Percentiles rank a stretch among this genome's conserved stretches.
phyloP scores from a whole-genome alignment of 139 green algal species.

The Chlamydomonas sphaeroides region DNA sequence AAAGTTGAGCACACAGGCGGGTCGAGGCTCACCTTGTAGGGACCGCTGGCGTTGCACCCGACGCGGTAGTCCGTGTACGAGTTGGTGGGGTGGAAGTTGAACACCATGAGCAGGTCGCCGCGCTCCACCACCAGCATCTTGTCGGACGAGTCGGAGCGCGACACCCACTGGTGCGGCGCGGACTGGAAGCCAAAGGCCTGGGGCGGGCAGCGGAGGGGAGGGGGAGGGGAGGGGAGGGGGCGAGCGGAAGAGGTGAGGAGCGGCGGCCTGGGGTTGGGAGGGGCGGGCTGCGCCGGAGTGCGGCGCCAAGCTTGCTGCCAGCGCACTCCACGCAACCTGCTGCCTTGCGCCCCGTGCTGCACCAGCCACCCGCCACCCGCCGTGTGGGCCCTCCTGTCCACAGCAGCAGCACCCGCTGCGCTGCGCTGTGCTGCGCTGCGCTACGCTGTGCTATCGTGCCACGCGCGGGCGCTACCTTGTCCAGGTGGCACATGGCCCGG shows the following conservation, averaged over 20 bases:
- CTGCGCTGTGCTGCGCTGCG: no score
- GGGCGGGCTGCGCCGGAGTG: no score
- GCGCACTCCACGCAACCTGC: no score
- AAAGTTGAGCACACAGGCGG: no score
- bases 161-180: slow-evolving; percentile 82
- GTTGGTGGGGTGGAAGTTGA: slow-evolving; percentile 97
- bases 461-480: slow-evolving; percentile 83
- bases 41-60: slow-evolving; percentile 77
- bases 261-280: not conserved
- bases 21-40: slow-evolving; percentile 47
- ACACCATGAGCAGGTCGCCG: slow-evolving; percentile 97
- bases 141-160: slow-evolving; percentile 86
- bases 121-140: slow-evolving; percentile 96
- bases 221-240: not conserved
- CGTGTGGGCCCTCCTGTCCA: no score
- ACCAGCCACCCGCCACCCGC: no score
- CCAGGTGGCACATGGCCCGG: slow-evolving; percentile 90
- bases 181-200: slow-evolving; percentile 87
- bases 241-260: not conserved
- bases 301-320: no score
- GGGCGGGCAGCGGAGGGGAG: not conserved
- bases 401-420: no score
- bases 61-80: slow-evolving; percentile 92
- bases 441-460: no score
- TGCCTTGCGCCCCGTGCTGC: no score